A percentile compares a stretch with the other conserved stretches of the same genome.
Evolutionary conservation across 2,329 filamentous ascomycete species (phyloP).

Genomic region (Trichophyton schoenleinii): DNA sequence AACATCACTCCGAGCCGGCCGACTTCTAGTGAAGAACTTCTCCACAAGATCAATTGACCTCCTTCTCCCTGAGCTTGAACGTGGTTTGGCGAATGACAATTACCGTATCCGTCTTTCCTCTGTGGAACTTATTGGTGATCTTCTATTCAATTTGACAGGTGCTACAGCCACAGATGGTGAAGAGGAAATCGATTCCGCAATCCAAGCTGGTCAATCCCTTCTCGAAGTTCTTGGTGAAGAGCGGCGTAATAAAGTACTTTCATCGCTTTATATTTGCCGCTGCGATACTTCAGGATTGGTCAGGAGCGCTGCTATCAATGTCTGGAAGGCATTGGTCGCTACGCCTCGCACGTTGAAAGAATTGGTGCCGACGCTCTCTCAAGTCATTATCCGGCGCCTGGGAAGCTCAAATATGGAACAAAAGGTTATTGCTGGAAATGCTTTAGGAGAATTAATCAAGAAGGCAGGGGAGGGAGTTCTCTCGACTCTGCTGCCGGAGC

Average conservation of each 20-base stretch:
- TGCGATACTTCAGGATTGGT: constrained; percentile 92
- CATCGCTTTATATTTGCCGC: constrained; percentile 93
- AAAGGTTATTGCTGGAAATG: constrained; percentile 96
- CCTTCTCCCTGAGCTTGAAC: constrained; percentile 83
- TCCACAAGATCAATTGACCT: constrained; percentile 89
- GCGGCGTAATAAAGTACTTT: constrained; percentile 91
- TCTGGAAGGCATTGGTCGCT: constrained; percentile 95
- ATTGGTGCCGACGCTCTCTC: constrained; percentile 83
- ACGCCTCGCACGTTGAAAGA: constrained; percentile 89
- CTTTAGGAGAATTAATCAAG: constrained; percentile 87
- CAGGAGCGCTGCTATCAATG: constrained; percentile 73
- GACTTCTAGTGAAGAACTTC: constrained; percentile 96
- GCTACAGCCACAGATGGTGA: constrained; percentile 72
- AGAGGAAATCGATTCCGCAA: constrained; percentile 60
- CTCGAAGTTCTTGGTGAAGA: constrained; percentile 90
- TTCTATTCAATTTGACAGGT: constrained; percentile 94
- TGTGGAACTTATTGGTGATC: constrained; percentile 89
- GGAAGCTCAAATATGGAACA: constrained; percentile 97
- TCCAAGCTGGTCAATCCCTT: constrained; percentile 83
- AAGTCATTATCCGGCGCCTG: constrained; percentile 84
- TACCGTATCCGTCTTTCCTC: constrained; percentile 97
- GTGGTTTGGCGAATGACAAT: constrained; percentile 91
- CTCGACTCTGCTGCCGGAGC: constrained; percentile 71
- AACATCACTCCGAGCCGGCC: constrained; percentile 85
- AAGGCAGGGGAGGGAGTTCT: constrained; percentile 93